phyloP scores from a whole-genome alignment of 768 basidiomycete species.

The Paxillus involutus region DNA sequence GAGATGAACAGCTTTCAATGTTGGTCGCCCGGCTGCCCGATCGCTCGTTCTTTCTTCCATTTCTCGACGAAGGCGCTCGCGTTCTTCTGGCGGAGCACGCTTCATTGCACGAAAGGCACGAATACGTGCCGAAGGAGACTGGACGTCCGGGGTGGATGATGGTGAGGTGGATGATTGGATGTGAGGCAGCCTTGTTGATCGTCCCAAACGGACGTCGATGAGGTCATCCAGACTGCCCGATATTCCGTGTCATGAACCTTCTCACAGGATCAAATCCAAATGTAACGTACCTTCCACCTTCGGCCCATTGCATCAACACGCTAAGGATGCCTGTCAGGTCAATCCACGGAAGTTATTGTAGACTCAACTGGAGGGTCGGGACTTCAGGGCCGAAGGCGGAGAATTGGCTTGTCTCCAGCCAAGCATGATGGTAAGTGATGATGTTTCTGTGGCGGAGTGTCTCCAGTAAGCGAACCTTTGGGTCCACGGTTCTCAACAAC shows the following conservation, averaged over 20 bases:
- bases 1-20: constrained; percentile 78
- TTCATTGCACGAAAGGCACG: constrained; percentile 74
- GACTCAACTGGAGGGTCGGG: constrained; percentile 79
- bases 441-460: constrained; percentile 89
- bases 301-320: constrained; percentile 92
- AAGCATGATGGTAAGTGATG: constrained; percentile 93
- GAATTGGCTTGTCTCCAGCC: constrained; percentile 86
- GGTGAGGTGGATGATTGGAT: constrained; percentile 33
- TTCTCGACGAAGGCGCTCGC: constrained; percentile 56
- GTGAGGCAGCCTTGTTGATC: constrained; percentile 43
- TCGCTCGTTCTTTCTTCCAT: constrained; percentile 35
- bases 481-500: neutral
- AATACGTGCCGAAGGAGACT: constrained; percentile 70
- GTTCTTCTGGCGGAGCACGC: constrained; percentile 61
- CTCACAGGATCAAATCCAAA: neutral
- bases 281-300: constrained; percentile 63
- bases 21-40: constrained; percentile 26
- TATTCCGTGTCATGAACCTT: neutral
- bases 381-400: constrained; percentile 87
- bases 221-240: constrained; percentile 71
- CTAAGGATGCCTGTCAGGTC: constrained; percentile 35
- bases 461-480: constrained; percentile 80
- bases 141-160: constrained; percentile 35
- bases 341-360: neutral
- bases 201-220: constrained; percentile 77